Percentiles rank a stretch among this genome's conserved stretches.
Evolutionary conservation across 768 basidiomycete species (phyloP).

Genomic region (Leccinum subtestaceum): DNA sequence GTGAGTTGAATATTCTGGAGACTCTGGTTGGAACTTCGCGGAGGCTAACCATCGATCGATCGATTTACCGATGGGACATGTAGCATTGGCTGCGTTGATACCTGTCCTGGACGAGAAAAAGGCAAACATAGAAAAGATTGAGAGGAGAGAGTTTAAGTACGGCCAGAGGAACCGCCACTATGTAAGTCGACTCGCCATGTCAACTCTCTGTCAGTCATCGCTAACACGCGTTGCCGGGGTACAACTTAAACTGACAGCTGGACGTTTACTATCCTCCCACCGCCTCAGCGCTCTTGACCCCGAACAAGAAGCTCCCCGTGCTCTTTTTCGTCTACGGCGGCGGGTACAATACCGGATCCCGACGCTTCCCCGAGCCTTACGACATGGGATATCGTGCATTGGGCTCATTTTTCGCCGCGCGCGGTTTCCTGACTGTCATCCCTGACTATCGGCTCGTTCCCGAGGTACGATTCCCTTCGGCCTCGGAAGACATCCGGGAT

Average conservation of each 20-base stretch:
- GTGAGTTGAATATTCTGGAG: constrained; percentile 23
- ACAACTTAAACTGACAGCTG: constrained; percentile 37
- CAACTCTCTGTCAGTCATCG: background rate
- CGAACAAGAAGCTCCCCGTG: constrained; percentile 40
- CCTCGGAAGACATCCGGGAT: constrained; percentile 51
- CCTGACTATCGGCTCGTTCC: constrained; percentile 69
- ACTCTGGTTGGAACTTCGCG: background rate
- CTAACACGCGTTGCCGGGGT: background rate
- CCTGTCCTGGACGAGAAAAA: constrained; percentile 50
- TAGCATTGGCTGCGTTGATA: constrained; percentile 48
- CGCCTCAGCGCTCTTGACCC: constrained; percentile 19
- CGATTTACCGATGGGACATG: background rate
- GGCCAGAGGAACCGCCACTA: constrained; percentile 45
- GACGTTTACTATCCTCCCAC: constrained; percentile 62
- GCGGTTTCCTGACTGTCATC: constrained; percentile 60
- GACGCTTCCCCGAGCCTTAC: constrained; percentile 43
- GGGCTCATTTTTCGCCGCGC: constrained; percentile 58
- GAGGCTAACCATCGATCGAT: constrained; percentile 7
- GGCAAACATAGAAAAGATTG: constrained; percentile 44
- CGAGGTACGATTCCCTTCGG: constrained; percentile 49
- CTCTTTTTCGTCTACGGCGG: constrained; percentile 70
- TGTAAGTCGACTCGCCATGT: constrained; percentile 8
- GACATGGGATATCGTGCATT: constrained; percentile 54
- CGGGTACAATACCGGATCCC: constrained; percentile 52
- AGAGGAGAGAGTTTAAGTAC: constrained; percentile 55